Evolutionary conservation across 2,329 filamentous ascomycete genomes (phyloP).

Genomic region (Apiospora hydei): DNA sequence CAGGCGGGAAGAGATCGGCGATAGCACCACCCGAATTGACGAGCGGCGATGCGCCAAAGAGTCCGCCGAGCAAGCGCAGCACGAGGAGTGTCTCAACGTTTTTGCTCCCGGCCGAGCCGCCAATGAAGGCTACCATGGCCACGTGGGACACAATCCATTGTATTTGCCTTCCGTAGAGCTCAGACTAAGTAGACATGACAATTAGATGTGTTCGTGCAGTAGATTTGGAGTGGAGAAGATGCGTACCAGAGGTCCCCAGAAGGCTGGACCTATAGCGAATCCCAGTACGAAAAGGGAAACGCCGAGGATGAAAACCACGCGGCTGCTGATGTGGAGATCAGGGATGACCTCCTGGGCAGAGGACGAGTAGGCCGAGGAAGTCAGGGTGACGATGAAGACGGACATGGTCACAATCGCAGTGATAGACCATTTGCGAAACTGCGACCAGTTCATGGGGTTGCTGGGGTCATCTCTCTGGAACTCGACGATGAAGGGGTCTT

Average conservation of each 20-base stretch:
- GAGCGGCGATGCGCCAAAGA: conserved; percentile 68
- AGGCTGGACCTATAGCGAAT: conserved; percentile 56
- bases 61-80: conserved; percentile 73
- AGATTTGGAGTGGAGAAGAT: not conserved
- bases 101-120: conserved; percentile 61
- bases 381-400: conserved; percentile 59
- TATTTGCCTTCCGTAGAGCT: conserved; percentile 67
- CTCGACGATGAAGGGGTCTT: conserved; percentile 58
- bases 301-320: conserved; percentile 54
- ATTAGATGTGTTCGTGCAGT: too few relatives aligned
- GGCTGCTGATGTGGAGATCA: conserved; percentile 48
- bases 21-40: conserved; percentile 70
- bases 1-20: conserved; percentile 67
- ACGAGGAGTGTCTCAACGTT: conserved; percentile 60
- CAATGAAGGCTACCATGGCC: conserved; percentile 67
- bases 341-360: conserved; percentile 46
- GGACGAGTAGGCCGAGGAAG: conserved; percentile 55
- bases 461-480: conserved; percentile 60
- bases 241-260: conserved; percentile 56
- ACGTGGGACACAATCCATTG: conserved; percentile 67
- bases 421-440: conserved; percentile 56
- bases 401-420: conserved; percentile 57
- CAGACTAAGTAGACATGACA: conserved; percentile 44
- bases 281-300: conserved; percentile 61
- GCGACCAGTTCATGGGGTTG: conserved; percentile 59